These are phyloP conservation scores for Mycena albidolilacea DNA, from an alignment of 768 basidiomycete genomes.

Conservation along the genomic window DNA sequence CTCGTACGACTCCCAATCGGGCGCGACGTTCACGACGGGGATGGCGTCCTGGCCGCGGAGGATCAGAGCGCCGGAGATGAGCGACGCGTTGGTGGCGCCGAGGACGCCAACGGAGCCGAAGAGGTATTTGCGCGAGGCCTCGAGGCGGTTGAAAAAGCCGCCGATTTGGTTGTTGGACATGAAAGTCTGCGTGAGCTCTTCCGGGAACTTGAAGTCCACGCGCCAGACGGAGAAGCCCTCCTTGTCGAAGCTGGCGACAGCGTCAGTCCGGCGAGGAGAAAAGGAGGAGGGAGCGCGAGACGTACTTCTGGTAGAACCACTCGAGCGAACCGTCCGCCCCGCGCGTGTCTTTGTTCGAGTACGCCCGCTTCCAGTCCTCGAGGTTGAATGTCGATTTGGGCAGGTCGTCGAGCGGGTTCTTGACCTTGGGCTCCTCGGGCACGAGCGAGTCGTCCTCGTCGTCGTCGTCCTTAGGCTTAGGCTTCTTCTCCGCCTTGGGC, in stretches of 20 bases:
- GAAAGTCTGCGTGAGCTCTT: conserved; percentile 92
- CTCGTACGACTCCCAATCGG: conserved; percentile 92
- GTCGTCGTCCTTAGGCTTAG: conserved; percentile 70
- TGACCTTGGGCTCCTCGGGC: conserved; percentile 88
- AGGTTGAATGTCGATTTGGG: conserved; percentile 92
- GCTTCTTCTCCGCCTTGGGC: conserved; percentile 76
- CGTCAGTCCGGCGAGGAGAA: not conserved
- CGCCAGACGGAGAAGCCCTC: conserved; percentile 93
- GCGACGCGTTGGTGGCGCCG: conserved; percentile 81
- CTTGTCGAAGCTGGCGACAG: conserved; percentile 79
- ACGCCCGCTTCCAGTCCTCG: conserved; percentile 97
- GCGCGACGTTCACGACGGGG: conserved; percentile 83
- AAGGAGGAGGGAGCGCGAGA: conserved; percentile 25
- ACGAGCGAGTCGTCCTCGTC: conserved; percentile 85
- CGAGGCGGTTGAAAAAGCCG: conserved; percentile 98
- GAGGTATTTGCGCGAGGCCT: conserved; percentile 96
- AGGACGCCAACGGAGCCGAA: conserved; percentile 95
- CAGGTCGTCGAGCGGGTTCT: conserved; percentile 95
- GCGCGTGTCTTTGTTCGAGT: conserved; percentile 98
- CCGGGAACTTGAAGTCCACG: conserved; percentile 97
- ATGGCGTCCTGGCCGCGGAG: conserved; percentile 82
- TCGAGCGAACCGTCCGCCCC: conserved; percentile 86
- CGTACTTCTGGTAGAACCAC: conserved; percentile 97
- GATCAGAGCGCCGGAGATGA: conserved; percentile 89
- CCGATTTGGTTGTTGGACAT: conserved; percentile 96